Evolutionary conservation across 176 grass and related monocot species (phyloP), one percentile per base, ranked within the genome.

Genomic region (Aegilops sharonensis): DNA sequence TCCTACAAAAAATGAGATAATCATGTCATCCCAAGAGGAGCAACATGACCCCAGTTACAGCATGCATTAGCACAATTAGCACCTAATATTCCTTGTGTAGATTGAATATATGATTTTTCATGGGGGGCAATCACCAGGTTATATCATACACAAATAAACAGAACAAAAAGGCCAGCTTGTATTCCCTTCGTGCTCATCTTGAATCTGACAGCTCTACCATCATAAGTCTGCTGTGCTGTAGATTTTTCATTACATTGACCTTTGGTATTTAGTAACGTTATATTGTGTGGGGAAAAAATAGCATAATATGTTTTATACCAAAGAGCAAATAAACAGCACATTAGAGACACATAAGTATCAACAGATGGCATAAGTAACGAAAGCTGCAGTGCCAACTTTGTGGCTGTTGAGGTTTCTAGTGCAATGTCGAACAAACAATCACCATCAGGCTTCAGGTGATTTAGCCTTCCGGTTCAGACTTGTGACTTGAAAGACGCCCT

Each of bases 31-130:
- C 50, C 37, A 88, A 70, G 11, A 82, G 9, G 5, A 88, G 50
- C 8, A 77, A 83, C 29, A 65, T 9, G 20, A 60, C 60, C 54
- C 42, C 45, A 68, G 25, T 48, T n/a, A 54, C 5, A 77, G 25
- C 10, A 50, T 20, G 73, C 72, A 39, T 52, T 52, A 68, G 29
- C 27, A 25, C 37, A 90, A 17, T 67, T 59, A 54, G 25, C 23
- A 64, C 23, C 72, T 64, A 90, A 72, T 54, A 34, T 71, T 70
- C 40, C 72, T 54, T 34, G 68, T 52, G 32, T 50, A 82, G 78
- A 52, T 39, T 52, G 29, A 23, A 71, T 34, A 54, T 54, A 54
- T 54, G 18, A 60, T 64, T 24, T 66, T 52, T n/a, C 1, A 35
- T 60, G 42, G 47, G 85, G 31, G 21, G 7, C 54, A 86, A 23